These are phyloP conservation scores for Hippophae rhamnoides DNA, from an alignment of 306 rosid species.

Conservation along the genomic window DNA sequence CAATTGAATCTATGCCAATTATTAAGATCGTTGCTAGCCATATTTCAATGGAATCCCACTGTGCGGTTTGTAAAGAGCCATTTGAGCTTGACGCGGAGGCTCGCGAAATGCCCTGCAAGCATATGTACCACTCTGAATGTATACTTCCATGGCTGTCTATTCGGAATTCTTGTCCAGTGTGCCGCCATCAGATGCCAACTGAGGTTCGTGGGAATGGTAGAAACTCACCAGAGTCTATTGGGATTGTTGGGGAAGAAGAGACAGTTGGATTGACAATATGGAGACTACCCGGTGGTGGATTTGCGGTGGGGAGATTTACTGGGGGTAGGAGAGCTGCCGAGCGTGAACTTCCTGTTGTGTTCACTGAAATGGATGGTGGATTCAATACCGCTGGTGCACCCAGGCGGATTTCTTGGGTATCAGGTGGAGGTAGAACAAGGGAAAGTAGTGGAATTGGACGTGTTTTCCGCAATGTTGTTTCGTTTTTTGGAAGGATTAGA, in stretches of 20 bases:
- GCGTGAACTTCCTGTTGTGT: conserved; percentile 68
- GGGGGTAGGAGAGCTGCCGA: conserved; percentile 54
- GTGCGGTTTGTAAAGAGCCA: conserved; percentile 55
- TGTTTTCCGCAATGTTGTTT: conserved; percentile 29
- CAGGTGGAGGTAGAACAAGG: conserved; percentile 35
- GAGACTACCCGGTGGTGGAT: conserved; percentile 74
- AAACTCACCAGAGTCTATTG: conserved; percentile 25
- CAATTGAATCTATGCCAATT: conserved; percentile 56
- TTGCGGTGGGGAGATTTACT: conserved; percentile 66
- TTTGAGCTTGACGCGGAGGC: conserved; percentile 52
- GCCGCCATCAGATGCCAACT: conserved; percentile 54
- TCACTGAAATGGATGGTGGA: conserved; percentile 68
- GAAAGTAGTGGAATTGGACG: conserved; percentile 41
- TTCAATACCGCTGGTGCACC: conserved; percentile 44
- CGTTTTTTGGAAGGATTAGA: conserved; percentile 40
- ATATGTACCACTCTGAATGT: conserved; percentile 59
- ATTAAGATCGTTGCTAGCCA: conserved; percentile 40
- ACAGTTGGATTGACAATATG: conserved; percentile 59
- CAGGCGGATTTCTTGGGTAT: conserved; percentile 49
- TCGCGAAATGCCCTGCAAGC: conserved; percentile 70
- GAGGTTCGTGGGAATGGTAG: conserved; percentile 36
- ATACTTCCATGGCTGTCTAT: conserved; percentile 63
- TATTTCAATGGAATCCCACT: conserved; percentile 44
- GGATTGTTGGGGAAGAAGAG: conserved; percentile 25
- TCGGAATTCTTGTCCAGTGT: conserved; percentile 68